Evolutionary conservation across 768 basidiomycete genomes (phyloP).

Genomic region (Serpula lacrymans): DNA sequence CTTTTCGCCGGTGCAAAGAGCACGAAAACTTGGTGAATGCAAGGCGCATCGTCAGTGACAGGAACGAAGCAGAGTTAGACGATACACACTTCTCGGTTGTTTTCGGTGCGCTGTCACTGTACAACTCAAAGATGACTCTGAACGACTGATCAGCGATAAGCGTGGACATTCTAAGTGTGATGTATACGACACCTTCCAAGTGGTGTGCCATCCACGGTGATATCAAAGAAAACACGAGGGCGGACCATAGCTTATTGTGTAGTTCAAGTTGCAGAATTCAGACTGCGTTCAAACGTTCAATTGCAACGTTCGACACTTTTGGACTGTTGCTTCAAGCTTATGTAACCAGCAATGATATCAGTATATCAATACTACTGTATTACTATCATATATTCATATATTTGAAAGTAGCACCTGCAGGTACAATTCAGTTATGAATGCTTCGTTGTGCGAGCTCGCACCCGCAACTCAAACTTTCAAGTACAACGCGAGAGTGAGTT

Average conservation of each 20-base stretch:
- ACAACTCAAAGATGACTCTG: constrained; percentile 76
- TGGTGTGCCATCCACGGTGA: constrained; percentile 46
- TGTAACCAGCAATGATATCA: too few species aligned
- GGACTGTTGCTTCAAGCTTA: too few species aligned
- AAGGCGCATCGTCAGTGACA: constrained; percentile 6
- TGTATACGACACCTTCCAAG: constrained; percentile 57
- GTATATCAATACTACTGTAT: too few species aligned
- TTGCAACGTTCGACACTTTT: too few species aligned
- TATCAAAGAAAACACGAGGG: constrained; percentile 69
- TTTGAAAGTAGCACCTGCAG: too few species aligned
- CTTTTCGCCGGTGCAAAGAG: constrained; percentile 82
- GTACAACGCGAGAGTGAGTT: too few species aligned
- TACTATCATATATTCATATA: too few species aligned
- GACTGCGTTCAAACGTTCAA: too few species aligned
- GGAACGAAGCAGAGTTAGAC: not conserved
- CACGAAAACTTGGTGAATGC: constrained; percentile 60
- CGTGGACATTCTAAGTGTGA: not conserved
- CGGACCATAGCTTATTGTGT: constrained; percentile 48
- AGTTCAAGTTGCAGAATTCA: too few species aligned
- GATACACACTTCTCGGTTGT: constrained; percentile 72
- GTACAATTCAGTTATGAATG: too few species aligned
- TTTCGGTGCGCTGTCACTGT: constrained; percentile 67
- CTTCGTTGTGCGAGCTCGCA: too few species aligned
- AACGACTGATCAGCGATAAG: constrained; percentile 3
- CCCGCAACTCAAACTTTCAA: too few species aligned